Percentiles rank a stretch among this genome's conserved stretches.
phyloP scores from a whole-genome alignment of 1,284 basidiomycete species.

The Heterobasidion occidentale region DNA sequence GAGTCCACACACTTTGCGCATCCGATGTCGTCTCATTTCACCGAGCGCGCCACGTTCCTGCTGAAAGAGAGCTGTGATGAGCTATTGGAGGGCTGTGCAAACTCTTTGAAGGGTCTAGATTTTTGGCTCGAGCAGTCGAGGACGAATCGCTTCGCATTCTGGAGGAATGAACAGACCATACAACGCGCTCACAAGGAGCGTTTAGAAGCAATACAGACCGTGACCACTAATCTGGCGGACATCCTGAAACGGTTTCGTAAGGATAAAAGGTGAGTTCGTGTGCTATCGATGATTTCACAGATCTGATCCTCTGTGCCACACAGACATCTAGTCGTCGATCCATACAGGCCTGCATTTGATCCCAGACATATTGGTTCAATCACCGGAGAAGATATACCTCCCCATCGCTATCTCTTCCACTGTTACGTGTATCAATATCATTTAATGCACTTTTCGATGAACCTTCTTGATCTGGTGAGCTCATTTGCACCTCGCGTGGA shows the following conservation, averaged over 20 bases:
- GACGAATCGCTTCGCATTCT: conserved; percentile 31
- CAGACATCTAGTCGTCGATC: conserved; percentile 61
- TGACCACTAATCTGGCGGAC: conserved; percentile 31
- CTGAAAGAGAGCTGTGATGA: conserved; percentile 51
- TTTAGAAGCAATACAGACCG: conserved; percentile 23
- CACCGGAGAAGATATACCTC: conserved; percentile 23
- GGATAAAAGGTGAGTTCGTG: conserved; percentile 37
- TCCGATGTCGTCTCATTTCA: conserved; percentile 41
- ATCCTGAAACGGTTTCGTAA: conserved; percentile 41
- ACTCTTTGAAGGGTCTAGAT: conserved; percentile 37
- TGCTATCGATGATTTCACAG: not conserved
- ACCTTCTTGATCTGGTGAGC: conserved; percentile 23
- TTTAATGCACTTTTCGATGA: conserved; percentile 17
- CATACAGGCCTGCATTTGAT: conserved; percentile 60
- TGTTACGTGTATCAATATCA: conserved; percentile 65
- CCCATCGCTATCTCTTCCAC: conserved; percentile 60
- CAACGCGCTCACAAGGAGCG: conserved; percentile 25
- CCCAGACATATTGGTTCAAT: conserved; percentile 25
- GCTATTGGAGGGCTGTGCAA: conserved; percentile 41
- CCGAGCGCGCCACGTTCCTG: conserved; percentile 42
- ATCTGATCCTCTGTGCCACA: not conserved
- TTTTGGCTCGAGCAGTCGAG: conserved; percentile 45
- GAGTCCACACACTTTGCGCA: conserved; percentile 54
- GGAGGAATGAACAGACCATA: conserved; percentile 21
- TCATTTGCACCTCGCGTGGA: not conserved